A percentile compares a stretch with the other conserved stretches of the same genome.
Evolutionary conservation across 225 moss, liverwort and hornwort species (phyloP).

Genomic region (Sphagnum contortum): DNA sequence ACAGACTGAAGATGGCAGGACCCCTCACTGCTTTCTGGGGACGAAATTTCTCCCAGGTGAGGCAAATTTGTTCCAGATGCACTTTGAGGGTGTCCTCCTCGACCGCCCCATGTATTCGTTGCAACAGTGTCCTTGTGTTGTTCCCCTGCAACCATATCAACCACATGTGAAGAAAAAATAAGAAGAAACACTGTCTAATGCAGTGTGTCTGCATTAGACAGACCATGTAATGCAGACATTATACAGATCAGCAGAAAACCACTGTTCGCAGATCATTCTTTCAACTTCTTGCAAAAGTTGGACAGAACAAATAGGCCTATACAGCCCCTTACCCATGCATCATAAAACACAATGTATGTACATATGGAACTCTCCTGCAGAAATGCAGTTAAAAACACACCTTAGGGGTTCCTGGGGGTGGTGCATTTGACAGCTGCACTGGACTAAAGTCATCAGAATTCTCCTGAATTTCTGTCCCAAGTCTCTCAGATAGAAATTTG

Average conservation of each 20-base stretch:
- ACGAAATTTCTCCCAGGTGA: slow-evolving; percentile 36
- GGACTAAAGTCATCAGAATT: slow-evolving; percentile 55
- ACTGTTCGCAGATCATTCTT: too few relatives aligned
- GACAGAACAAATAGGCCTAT: too few relatives aligned
- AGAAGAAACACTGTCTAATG: too few relatives aligned
- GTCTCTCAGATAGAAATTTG: slow-evolving; percentile 47
- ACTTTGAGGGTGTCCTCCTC: slow-evolving; percentile 66
- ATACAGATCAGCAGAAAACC: too few relatives aligned
- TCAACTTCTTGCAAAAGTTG: too few relatives aligned
- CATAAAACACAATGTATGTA: too few relatives aligned
- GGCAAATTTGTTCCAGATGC: slow-evolving; percentile 71
- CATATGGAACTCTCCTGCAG: too few relatives aligned
- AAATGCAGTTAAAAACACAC: too few relatives aligned
- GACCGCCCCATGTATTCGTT: slow-evolving; percentile 54
- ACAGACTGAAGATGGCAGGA: not conserved
- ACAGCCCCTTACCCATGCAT: too few relatives aligned
- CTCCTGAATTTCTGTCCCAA: slow-evolving; percentile 47
- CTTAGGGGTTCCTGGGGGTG: slow-evolving; percentile 1
- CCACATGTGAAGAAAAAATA: too few relatives aligned
- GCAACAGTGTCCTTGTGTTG: slow-evolving; percentile 30
- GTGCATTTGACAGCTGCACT: slow-evolving; percentile 28
- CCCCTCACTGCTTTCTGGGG: slow-evolving; percentile 24
- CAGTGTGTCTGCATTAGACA: too few relatives aligned
- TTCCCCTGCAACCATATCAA: slow-evolving; percentile 30
- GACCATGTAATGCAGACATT: too few relatives aligned